These are phyloP conservation scores for Drechslera avenae DNA, from an alignment of 2,329 filamentous ascomycete species.

Conservation along the genomic window DNA sequence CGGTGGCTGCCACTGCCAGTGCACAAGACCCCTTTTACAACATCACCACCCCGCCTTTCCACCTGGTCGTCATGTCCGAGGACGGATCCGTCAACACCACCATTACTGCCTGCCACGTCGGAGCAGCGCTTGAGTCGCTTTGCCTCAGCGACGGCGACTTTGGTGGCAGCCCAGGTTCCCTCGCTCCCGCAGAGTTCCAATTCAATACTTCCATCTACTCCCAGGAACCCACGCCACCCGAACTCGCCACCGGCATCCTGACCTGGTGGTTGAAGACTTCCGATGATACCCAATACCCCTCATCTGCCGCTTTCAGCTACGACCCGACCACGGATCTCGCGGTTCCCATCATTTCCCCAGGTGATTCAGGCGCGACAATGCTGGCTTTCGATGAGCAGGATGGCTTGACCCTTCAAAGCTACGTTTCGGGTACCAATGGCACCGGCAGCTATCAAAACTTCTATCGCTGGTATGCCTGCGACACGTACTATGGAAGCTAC, in stretches of 20 bases:
- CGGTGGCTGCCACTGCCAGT: constrained; percentile 27
- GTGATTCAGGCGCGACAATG: constrained; percentile 26
- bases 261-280: constrained; percentile 38
- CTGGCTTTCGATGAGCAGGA: constrained; percentile 51
- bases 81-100: constrained; percentile 49
- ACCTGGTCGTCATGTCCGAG: constrained; percentile 48
- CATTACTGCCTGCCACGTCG: constrained; percentile 54
- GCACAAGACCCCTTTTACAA: constrained; percentile 39
- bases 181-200: constrained; percentile 30
- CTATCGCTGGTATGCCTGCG: constrained; percentile 54
- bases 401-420: constrained; percentile 49
- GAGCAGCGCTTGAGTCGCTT: constrained; percentile 56
- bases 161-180: constrained; percentile 24
- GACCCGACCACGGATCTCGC: constrained; percentile 51
- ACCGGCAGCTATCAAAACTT: constrained; percentile 30
- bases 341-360: constrained; percentile 49
- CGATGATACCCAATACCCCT: constrained; percentile 15
- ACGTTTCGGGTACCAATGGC: constrained; percentile 47
- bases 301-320: constrained; percentile 45
- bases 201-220: constrained; percentile 43
- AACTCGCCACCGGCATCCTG: constrained; percentile 46
- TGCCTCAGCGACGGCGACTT: constrained; percentile 43
- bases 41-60: constrained; percentile 53
- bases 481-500: constrained; percentile 51
- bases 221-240: constrained; percentile 17